phyloP scores from a whole-genome alignment of 1,139 yeast genomes.

The Spencermartinsiella ligniputridi region DNA sequence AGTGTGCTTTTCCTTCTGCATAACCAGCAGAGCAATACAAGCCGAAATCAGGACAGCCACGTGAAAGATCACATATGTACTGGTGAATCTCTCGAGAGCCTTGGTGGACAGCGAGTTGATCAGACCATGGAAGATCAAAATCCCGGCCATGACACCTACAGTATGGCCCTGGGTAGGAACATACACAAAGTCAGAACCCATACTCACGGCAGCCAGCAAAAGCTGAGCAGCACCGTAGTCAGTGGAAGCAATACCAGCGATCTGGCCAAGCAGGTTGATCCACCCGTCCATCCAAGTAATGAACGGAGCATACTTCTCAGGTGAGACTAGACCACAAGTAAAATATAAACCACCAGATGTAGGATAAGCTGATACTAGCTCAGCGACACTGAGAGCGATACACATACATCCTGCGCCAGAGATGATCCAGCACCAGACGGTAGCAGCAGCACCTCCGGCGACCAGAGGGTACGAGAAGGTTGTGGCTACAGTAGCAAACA shows the following conservation, averaged over 20 bases:
- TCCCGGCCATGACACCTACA: conserved; percentile 42
- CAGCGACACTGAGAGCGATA: conserved; percentile 53
- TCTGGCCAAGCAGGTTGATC: conserved; percentile 42
- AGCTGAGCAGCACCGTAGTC: conserved; percentile 38
- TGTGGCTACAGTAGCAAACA: conserved; percentile 52
- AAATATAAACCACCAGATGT: conserved; percentile 63
- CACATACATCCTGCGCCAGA: conserved; percentile 49
- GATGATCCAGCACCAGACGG: conserved; percentile 45
- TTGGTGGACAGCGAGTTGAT: conserved; percentile 43
- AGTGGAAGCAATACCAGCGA: conserved; percentile 41
- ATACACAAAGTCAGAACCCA: conserved; percentile 39
- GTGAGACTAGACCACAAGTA: conserved; percentile 55
- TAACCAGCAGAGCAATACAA: conserved; percentile 30
- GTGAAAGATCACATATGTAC: conserved; percentile 41
- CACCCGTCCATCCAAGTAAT: conserved; percentile 45
- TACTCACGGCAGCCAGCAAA: conserved; percentile 40
- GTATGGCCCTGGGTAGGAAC: conserved; percentile 39
- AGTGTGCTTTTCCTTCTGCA: conserved; percentile 28
- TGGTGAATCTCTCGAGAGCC: conserved; percentile 39
- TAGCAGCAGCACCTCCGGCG: conserved; percentile 48
- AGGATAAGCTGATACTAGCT: conserved; percentile 61
- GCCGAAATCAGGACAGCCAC: conserved; percentile 40
- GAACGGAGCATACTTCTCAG: conserved; percentile 45
- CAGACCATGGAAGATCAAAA: conserved; percentile 38
- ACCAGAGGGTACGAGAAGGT: conserved; percentile 46